These are phyloP conservation scores for Plasmodium blacklocki DNA, from an alignment of 169 alveolate genomes.

Conservation along the genomic window DNA sequence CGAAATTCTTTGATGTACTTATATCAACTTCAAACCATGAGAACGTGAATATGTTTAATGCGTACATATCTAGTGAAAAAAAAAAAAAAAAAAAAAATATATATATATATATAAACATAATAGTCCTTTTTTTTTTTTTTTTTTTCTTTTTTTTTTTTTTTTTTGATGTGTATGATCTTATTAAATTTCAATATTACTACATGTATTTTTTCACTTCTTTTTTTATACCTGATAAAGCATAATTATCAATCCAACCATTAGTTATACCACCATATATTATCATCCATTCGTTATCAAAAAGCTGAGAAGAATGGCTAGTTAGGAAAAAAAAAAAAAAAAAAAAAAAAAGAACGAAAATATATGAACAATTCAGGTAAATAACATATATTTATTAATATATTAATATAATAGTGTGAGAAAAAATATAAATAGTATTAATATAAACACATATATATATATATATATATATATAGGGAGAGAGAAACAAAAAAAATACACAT, in stretches of 20 bases:
- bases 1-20: constrained; percentile 48
- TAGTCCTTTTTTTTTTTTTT: too few relatives aligned
- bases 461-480: not conserved
- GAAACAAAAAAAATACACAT: not conserved
- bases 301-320: constrained; percentile 57
- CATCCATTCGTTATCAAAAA: constrained; percentile 76
- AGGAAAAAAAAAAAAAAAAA: constrained; percentile 10
- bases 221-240: constrained; percentile 68
- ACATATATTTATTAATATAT: too few relatives aligned
- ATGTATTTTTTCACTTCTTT: not conserved
- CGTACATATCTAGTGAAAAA: constrained; percentile 61
- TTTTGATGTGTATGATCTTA: too few relatives aligned
- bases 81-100: not conserved
- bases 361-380: constrained; percentile 34
- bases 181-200: not conserved
- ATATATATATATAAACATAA: too few relatives aligned
- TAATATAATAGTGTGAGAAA: too few relatives aligned
- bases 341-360: not conserved
- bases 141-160: too few relatives aligned
- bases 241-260: constrained; percentile 74
- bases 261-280: constrained; percentile 73
- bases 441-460: not conserved
- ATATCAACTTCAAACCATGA: constrained; percentile 74
- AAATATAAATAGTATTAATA: not conserved
- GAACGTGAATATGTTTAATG: constrained; percentile 58